These are phyloP conservation scores for Linum trigynum DNA, from an alignment of 345 rosid species.

Conservation along the genomic window DNA sequence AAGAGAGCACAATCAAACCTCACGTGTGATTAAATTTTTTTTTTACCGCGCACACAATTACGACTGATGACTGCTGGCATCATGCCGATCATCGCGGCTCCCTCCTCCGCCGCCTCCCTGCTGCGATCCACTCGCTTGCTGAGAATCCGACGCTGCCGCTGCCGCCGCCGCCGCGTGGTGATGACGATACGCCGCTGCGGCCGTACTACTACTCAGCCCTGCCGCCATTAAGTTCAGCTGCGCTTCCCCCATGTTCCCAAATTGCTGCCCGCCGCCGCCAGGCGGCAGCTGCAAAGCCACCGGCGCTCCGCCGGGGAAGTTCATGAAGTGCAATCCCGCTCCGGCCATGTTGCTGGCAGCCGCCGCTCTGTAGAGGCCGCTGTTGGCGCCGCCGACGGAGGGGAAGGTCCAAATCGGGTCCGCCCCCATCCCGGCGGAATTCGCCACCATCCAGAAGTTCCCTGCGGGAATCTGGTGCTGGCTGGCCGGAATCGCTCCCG, in stretches of 20 bases:
- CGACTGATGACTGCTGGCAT: slow-evolving; percentile 42
- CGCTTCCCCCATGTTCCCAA: slow-evolving; percentile 44
- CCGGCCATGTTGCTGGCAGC: slow-evolving; percentile 44
- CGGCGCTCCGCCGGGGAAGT: slow-evolving; percentile 55
- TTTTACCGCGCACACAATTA: slow-evolving; percentile 23
- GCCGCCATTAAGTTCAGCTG: slow-evolving; percentile 54
- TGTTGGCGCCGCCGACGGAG: slow-evolving; percentile 38
- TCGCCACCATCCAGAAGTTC: slow-evolving; percentile 86
- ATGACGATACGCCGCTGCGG: neutral
- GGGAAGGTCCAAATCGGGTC: slow-evolving; percentile 94
- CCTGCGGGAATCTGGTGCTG: slow-evolving; percentile 75
- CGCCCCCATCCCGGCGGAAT: slow-evolving; percentile 52
- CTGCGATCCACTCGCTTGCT: slow-evolving; percentile 57
- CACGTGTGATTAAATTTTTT: slow-evolving; percentile 43
- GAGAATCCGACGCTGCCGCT: slow-evolving; percentile 41
- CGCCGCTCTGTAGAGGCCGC: slow-evolving; percentile 46
- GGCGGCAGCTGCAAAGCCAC: slow-evolving; percentile 52
- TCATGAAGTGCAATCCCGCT: slow-evolving; percentile 82
- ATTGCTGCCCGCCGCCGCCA: slow-evolving; percentile 38
- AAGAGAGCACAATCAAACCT: slow-evolving; percentile 42
- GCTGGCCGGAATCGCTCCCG: slow-evolving; percentile 47
- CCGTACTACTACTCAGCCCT: slow-evolving; percentile 34
- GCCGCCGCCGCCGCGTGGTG: slow-evolving; percentile 42
- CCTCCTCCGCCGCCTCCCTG: slow-evolving; percentile 31
- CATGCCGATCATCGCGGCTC: slow-evolving; percentile 51